phyloP scores from a whole-genome alignment of 1,284 basidiomycete species.

The Boletus nobilissimus region DNA sequence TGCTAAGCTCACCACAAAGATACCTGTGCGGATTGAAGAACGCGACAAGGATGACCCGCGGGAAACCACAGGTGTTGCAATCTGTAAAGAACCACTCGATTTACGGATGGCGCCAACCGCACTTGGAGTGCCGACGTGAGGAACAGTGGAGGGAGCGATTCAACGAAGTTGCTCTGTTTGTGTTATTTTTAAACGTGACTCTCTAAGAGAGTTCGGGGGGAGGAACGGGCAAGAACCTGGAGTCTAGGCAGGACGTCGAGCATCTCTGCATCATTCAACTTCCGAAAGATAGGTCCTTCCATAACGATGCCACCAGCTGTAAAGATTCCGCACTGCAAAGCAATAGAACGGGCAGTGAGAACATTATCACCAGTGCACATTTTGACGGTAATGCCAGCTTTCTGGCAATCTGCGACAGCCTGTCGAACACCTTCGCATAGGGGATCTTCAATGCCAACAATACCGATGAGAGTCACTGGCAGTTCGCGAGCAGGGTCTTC shows the following conservation, averaged over 20 bases:
- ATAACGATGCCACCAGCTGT: conserved; percentile 93
- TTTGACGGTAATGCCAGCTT: conserved; percentile 95
- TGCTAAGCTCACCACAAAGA: no score
- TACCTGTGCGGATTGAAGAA: no score
- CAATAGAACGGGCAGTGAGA: conserved; percentile 93
- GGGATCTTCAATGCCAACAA: conserved; percentile 96
- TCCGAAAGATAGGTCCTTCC: conserved; percentile 89
- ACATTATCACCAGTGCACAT: conserved; percentile 99
- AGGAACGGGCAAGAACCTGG: conserved; percentile 92
- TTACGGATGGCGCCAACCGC: no score
- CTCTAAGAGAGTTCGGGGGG: no score
- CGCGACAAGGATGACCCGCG: no score
- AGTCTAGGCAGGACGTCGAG: conserved; percentile 74
- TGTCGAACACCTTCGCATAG: conserved; percentile 89
- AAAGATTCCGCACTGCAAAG: conserved; percentile 95
- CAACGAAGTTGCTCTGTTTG: no score
- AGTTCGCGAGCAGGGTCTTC: conserved; percentile 77
- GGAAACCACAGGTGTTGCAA: no score
- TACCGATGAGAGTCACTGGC: conserved; percentile 86
- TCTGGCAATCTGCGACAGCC: conserved; percentile 87
- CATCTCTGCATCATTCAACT: conserved; percentile 65
- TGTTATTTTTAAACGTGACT: no score
- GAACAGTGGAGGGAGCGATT: no score
- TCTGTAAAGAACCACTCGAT: no score
- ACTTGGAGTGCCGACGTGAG: no score